phyloP scores from a whole-genome alignment of 352 stramenopile genomes.

The Ophiocytium majus region DNA sequence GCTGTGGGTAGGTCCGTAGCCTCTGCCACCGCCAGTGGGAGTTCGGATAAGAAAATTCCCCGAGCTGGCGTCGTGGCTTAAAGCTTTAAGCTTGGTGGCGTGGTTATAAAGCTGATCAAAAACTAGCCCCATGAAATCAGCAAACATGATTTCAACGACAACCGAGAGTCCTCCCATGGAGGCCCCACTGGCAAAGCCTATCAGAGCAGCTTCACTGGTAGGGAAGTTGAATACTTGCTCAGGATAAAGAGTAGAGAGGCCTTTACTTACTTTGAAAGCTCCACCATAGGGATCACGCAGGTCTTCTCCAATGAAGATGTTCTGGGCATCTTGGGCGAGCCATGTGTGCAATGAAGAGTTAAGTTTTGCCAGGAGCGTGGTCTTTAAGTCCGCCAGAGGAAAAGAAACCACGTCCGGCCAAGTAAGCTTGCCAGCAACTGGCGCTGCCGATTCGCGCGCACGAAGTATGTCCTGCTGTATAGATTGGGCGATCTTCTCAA shows the following conservation, averaged over 20 bases:
- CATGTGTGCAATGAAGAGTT: not conserved
- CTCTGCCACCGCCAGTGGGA: not conserved
- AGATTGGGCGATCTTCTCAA: not conserved
- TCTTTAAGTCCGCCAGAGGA: not conserved
- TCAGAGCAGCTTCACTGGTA: not conserved
- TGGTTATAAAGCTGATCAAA: not conserved
- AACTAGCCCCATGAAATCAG: not conserved
- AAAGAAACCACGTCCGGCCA: not conserved
- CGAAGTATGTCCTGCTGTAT: not conserved
- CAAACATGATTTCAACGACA: constrained; percentile 1
- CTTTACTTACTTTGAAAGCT: not conserved
- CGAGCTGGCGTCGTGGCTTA: not conserved
- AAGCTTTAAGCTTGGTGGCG: not conserved
- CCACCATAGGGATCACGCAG: not conserved
- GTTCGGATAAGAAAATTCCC: not conserved
- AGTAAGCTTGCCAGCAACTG: not conserved
- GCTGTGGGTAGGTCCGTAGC: constrained; percentile 6
- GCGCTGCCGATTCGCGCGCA: not conserved
- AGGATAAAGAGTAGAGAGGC: not conserved
- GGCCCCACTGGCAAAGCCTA: not conserved
- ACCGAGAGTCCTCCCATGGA: not conserved
- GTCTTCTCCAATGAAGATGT: not conserved
- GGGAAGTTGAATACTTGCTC: not conserved
- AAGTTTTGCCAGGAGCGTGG: not conserved
- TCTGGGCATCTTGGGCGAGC: not conserved